Conservation (phyloP, 495 filamentous ascomycete genomes). For the Tuber calosporum region DNA sequence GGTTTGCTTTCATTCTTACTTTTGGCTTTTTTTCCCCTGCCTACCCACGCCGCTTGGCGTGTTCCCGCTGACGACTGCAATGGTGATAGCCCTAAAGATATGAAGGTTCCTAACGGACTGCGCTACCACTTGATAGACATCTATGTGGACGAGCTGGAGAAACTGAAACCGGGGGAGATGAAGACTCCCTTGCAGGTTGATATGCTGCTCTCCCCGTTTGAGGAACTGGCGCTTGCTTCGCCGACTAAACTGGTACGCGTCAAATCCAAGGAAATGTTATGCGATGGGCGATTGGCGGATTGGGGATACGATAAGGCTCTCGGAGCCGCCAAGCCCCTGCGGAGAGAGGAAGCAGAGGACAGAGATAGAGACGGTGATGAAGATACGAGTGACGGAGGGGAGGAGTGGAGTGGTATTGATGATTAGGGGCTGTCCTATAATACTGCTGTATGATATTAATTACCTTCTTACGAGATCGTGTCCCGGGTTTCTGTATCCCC, state of each 20-base stretch:
- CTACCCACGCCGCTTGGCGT: slow-evolving; percentile 31
- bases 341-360: slow-evolving; percentile 41
- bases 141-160: slow-evolving; percentile 79
- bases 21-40: neutral
- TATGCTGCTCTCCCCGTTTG: slow-evolving; percentile 55
- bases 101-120: slow-evolving; percentile 66
- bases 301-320: slow-evolving; percentile 31
- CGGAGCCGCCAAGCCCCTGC: slow-evolving; percentile 10
- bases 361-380: slow-evolving; percentile 49
- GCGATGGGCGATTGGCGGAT: slow-evolving; percentile 62
- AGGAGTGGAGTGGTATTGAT: slow-evolving; percentile 44
- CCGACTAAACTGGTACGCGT: slow-evolving; percentile 64
- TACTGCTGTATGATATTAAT: neutral
- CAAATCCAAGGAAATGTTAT: slow-evolving; percentile 63
- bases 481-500: neutral
- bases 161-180: slow-evolving; percentile 48
- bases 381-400: slow-evolving; percentile 36
- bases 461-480: neutral
- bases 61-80: neutral
- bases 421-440: slow-evolving; percentile 7
- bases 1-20: slow-evolving; percentile 16
- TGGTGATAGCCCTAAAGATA: slow-evolving; percentile 40
- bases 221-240: slow-evolving; percentile 51
- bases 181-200: slow-evolving; percentile 48
- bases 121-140: slow-evolving; percentile 84